Conservation (phyloP, 148 eudicot genomes). For the Persicaria tinctoria region DNA sequence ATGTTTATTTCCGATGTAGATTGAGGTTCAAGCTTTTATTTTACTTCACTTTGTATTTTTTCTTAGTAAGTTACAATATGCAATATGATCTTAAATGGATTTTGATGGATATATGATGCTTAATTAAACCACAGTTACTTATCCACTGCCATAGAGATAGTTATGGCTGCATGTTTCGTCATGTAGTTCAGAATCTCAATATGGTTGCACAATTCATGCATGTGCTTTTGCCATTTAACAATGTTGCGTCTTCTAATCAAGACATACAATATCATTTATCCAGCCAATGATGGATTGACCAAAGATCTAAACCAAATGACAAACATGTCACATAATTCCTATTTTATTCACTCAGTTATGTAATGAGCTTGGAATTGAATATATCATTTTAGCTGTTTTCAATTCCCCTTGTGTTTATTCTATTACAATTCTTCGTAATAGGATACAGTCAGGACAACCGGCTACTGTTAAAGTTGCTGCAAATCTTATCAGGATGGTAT, state of each 20-base stretch:
- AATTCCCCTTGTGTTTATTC: not conserved
- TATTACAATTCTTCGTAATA: constrained; percentile 20
- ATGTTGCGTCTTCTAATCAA: not conserved
- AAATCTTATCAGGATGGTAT: constrained; percentile 67
- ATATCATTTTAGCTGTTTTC: not conserved
- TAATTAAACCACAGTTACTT: too few species aligned
- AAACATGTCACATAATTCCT: not conserved
- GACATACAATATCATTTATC: not conserved
- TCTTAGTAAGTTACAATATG: too few species aligned
- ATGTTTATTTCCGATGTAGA: not conserved
- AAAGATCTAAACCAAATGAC: too few species aligned
- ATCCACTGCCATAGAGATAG: too few species aligned
- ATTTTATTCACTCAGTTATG: not conserved
- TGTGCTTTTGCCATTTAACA: not conserved
- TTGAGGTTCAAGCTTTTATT: too few species aligned
- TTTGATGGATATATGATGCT: too few species aligned
- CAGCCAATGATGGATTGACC: too few species aligned
- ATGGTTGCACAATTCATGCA: not conserved
- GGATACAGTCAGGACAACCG: constrained; percentile 95
- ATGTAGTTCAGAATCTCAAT: not conserved
- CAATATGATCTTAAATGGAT: too few species aligned
- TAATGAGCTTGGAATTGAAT: not conserved
- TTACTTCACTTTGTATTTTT: too few species aligned
- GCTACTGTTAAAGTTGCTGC: constrained; percentile 99
- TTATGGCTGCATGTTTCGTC: not conserved